Evolutionary conservation across 208 protist genomes (phyloP).

Genomic region (Acanthamoeba royreba): DNA sequence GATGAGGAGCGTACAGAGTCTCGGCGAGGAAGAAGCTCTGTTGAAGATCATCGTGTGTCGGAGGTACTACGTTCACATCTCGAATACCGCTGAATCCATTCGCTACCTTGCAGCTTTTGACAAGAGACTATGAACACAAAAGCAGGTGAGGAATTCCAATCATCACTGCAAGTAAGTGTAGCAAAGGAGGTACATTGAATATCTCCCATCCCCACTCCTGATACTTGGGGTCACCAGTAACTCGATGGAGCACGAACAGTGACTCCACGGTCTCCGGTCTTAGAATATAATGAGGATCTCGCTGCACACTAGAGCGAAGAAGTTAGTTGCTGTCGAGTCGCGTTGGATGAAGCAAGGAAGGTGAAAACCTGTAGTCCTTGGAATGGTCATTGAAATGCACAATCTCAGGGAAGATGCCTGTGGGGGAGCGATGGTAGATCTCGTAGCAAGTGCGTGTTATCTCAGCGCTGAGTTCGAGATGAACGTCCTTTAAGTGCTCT

Average conservation of each 20-base stretch:
- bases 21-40: slow-evolving; percentile 90
- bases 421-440: slow-evolving; percentile 58
- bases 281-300: background rate
- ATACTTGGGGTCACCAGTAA: slow-evolving; percentile 78
- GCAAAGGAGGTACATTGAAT: background rate
- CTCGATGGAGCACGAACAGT: slow-evolving; percentile 77
- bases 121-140: slow-evolving; percentile 75
- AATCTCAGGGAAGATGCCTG: slow-evolving; percentile 77
- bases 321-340: background rate
- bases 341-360: background rate
- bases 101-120: slow-evolving; percentile 56
- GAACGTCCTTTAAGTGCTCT: background rate
- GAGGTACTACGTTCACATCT: slow-evolving; percentile 36
- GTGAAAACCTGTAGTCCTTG: background rate
- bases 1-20: slow-evolving; percentile 69
- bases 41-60: slow-evolving; percentile 70
- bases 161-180: background rate
- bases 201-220: slow-evolving; percentile 81
- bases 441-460: slow-evolving; percentile 74
- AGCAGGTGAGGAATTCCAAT: background rate
- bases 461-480: slow-evolving; percentile 54
- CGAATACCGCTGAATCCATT: slow-evolving; percentile 69
- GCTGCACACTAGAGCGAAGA: background rate
- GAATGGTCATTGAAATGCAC: slow-evolving; percentile 45
- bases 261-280: slow-evolving; percentile 76